These are phyloP conservation scores for Exophiala lecanii-corni DNA, from an alignment of 2,329 filamentous ascomycete genomes.

Conservation along the genomic window DNA sequence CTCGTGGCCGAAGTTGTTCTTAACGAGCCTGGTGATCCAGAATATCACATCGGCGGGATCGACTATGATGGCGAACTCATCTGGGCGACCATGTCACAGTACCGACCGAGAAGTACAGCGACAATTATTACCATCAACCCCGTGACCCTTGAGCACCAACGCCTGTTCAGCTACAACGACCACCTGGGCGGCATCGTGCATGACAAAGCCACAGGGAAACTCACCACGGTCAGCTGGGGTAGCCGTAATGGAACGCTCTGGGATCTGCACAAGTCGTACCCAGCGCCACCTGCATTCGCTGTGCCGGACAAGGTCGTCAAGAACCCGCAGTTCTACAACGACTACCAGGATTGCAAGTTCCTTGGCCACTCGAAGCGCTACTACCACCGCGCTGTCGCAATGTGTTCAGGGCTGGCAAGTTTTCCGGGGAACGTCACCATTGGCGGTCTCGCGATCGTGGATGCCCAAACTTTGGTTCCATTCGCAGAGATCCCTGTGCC, in stretches of 20 bases:
- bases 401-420: constrained; percentile 45
- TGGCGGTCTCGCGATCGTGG: constrained; percentile 46
- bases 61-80: constrained; percentile 47
- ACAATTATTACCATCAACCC: constrained; percentile 41
- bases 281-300: constrained; percentile 23
- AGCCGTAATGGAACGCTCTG: constrained; percentile 39
- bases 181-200: constrained; percentile 48
- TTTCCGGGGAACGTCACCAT: constrained; percentile 31
- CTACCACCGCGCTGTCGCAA: constrained; percentile 40
- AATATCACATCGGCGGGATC: constrained; percentile 47
- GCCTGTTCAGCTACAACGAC: constrained; percentile 37
- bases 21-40: constrained; percentile 34
- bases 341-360: constrained; percentile 52
- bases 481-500: constrained; percentile 45
- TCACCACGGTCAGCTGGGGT: constrained; percentile 48
- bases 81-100: constrained; percentile 46
- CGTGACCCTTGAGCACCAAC: constrained; percentile 32
- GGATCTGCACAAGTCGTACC: constrained; percentile 26
- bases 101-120: constrained; percentile 46
- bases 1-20: constrained; percentile 44
- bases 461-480: constrained; percentile 42
- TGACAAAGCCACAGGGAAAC: constrained; percentile 32
- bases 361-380: constrained; percentile 40
- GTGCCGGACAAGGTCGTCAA: constrained; percentile 24
- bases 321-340: constrained; percentile 45